Percentiles rank a stretch among this genome's conserved stretches.
These are phyloP conservation scores for Colletotrichum sp. DNA, from an alignment of 2,329 filamentous ascomycete species.

Conservation along the genomic window DNA sequence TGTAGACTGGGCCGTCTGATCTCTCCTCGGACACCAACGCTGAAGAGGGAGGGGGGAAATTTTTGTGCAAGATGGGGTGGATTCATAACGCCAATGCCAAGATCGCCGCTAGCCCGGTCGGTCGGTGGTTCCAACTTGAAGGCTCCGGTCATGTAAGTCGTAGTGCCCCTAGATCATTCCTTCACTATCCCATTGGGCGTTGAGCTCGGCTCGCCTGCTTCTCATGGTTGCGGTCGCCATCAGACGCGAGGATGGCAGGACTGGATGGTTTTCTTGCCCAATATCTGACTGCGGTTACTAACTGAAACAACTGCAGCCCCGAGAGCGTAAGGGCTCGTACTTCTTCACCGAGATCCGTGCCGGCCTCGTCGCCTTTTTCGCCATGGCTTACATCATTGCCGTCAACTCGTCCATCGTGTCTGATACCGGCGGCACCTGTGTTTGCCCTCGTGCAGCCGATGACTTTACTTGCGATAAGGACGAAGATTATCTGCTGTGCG, in stretches of 20 bases:
- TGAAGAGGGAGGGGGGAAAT: not conserved
- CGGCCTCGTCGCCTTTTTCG: conserved; percentile 81
- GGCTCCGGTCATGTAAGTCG: conserved; percentile 80
- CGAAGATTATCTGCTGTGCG: conserved; percentile 67
- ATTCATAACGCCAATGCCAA: conserved; percentile 55
- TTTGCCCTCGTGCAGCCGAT: conserved; percentile 62
- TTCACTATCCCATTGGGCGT: not conserved
- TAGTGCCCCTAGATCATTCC: not conserved
- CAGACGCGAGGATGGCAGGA: not conserved
- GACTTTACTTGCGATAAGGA: conserved; percentile 59
- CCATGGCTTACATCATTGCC: conserved; percentile 60
- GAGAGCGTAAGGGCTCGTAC: conserved; percentile 73
- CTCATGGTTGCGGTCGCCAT: not conserved
- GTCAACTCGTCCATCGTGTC: conserved; percentile 61
- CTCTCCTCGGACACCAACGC: not conserved
- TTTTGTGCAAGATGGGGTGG: conserved; percentile 47
- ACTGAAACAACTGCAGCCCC: conserved; percentile 52
- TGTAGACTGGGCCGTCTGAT: not conserved
- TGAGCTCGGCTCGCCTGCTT: not conserved
- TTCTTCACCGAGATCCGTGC: conserved; percentile 88
- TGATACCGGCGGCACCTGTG: conserved; percentile 76
- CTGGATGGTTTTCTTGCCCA: not conserved
- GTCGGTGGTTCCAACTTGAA: conserved; percentile 79
- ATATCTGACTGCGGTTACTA: not conserved
- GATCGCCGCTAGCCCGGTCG: conserved; percentile 70